Conservation (phyloP, 148 eudicot genomes). For the Cornus kousa region DNA sequence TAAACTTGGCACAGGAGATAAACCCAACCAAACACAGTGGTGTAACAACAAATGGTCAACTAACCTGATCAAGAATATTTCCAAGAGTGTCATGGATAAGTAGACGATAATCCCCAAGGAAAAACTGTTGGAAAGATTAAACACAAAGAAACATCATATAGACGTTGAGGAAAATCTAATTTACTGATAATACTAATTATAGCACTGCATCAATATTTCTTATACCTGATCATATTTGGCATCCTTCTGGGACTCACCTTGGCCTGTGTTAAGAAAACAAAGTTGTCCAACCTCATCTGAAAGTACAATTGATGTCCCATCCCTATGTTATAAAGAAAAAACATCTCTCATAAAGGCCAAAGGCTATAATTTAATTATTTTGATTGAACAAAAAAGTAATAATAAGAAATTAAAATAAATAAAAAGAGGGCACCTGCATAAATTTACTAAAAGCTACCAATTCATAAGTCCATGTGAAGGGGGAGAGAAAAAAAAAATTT, state of each 20-base stretch:
- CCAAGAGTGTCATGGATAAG: constrained; percentile 72
- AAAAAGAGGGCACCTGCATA: no score
- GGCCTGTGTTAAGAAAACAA: constrained; percentile 85
- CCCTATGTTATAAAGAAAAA: constrained; percentile 49
- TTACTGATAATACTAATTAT: constrained; percentile 6
- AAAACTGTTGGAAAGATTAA: constrained; percentile 53
- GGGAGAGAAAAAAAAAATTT: no score
- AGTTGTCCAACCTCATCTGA: constrained; percentile 97
- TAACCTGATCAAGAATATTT: constrained; percentile 88
- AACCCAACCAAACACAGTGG: neutral
- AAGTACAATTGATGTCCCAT: constrained; percentile 95
- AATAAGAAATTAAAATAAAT: no score
- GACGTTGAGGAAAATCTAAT: constrained; percentile 5
- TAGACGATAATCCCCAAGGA: constrained; percentile 96
- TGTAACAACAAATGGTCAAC: constrained; percentile 3
- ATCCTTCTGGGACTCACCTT: constrained; percentile 94
- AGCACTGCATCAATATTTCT: neutral
- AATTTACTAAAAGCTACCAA: no score
- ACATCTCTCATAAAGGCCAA: constrained; percentile 6
- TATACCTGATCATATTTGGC: constrained; percentile 93
- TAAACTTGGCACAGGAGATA: neutral
- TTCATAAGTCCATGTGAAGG: no score
- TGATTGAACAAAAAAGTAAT: neutral
- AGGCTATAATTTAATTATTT: neutral
- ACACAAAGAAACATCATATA: constrained; percentile 28